Evolutionary conservation across 2,329 filamentous ascomycete genomes (phyloP).

Genomic region (Clonostachys solani): DNA sequence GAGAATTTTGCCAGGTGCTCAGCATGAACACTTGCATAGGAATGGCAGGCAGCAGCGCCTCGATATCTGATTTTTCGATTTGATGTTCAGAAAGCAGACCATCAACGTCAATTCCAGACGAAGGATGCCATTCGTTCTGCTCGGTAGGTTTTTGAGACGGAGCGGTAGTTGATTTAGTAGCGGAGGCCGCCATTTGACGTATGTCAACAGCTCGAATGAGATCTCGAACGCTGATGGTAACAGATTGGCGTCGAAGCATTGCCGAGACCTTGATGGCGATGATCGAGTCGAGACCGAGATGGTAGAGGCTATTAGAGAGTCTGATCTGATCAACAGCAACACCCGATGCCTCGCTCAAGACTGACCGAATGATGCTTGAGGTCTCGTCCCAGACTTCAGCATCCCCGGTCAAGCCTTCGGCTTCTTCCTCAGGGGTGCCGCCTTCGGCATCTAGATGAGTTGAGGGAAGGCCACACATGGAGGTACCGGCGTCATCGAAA

Average conservation of each 20-base stretch:
- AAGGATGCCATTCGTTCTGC: background rate
- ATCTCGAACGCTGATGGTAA: slow-evolving; percentile 65
- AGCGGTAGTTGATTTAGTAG: background rate
- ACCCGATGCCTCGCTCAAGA: slow-evolving; percentile 55
- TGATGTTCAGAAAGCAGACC: slow-evolving; percentile 30
- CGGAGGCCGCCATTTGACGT: slow-evolving; percentile 49
- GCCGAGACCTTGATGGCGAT: slow-evolving; percentile 80
- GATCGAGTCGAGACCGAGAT: slow-evolving; percentile 87
- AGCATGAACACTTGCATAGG: slow-evolving; percentile 82
- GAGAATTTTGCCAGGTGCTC: slow-evolving; percentile 65
- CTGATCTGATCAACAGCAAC: slow-evolving; percentile 53
- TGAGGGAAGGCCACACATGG: slow-evolving; percentile 59
- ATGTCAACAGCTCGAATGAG: slow-evolving; percentile 66
- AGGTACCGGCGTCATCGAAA: slow-evolving; percentile 47
- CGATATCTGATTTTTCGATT: slow-evolving; percentile 40
- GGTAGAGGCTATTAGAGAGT: slow-evolving; percentile 65
- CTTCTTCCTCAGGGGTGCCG: background rate
- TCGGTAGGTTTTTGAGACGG: background rate
- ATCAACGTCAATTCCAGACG: slow-evolving; percentile 24
- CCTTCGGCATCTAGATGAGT: slow-evolving; percentile 1
- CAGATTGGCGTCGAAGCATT: slow-evolving; percentile 58
- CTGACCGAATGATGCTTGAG: slow-evolving; percentile 34
- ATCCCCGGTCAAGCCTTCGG: background rate
- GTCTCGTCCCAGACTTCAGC: slow-evolving; percentile 22
- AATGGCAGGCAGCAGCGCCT: slow-evolving; percentile 62